Conservation (phyloP, 176 grass and related monocot species). For the Avena eriantha region DNA sequence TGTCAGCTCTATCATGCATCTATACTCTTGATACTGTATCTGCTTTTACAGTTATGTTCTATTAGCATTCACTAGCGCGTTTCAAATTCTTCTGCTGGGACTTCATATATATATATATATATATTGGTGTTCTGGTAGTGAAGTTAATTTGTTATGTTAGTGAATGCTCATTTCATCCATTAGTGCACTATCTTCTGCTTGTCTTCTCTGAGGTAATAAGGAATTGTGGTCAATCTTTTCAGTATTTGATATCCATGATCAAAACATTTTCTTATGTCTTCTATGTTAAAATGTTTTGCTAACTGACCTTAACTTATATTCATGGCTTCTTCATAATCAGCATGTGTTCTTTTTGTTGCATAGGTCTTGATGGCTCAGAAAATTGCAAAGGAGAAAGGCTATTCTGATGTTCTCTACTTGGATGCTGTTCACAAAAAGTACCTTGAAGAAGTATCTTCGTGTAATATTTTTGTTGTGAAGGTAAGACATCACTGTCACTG, state of each 20-base stretch:
- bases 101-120: no score
- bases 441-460: conserved; percentile 98
- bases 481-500: conserved; percentile 44
- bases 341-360: conserved; percentile 37
- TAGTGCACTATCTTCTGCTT: not conserved
- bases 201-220: not conserved
- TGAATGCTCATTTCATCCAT: not conserved
- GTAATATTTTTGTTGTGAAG: conserved; percentile 98
- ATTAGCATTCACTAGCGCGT: conserved; percentile 15
- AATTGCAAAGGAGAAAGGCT: conserved; percentile 93
- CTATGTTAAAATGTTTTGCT: not conserved
- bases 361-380: conserved; percentile 98
- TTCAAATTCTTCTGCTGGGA: not conserved
- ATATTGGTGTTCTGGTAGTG: not conserved
- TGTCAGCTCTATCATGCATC: not conserved
- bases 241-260: not conserved
- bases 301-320: conserved; percentile 17
- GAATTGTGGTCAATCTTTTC: not conserved
- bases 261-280: not conserved
- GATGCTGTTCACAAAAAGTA: conserved; percentile 92
- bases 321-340: not conserved
- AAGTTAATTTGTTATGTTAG: not conserved
- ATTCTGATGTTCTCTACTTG: conserved; percentile 98
- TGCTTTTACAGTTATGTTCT: not conserved
- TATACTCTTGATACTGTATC: not conserved